Base-by-base conservation (phyloP, 129 eudicot genomes). In the Smallanthus sonchifolius region DNA sequence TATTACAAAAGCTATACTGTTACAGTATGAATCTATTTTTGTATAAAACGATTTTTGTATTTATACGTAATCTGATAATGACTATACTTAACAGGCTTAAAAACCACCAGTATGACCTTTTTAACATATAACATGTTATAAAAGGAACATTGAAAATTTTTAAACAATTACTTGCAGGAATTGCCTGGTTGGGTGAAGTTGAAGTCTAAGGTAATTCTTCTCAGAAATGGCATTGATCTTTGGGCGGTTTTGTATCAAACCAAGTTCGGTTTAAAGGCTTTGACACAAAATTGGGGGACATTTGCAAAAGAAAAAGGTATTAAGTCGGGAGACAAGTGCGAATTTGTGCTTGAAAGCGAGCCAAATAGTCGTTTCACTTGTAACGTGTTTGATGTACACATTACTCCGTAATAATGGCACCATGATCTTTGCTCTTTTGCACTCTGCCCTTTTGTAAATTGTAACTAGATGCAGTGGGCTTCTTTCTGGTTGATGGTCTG, bases 191-290 rank as follows among this genome's bases (percentile, higher is more conserved):
- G 66, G 74, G 43, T 34, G 20, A 77, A 73, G 35, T 13, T 43
- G 57, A 70, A 60, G 61, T n/a, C 48, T 7, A 45, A 39, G 59
- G 85, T 83, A 34, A 64, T 44, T 63, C 65, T 34, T 76, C 57
- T 77, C 54, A 56, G 85, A 67, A 47, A 85, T 63, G 67, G 69
- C 28, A 5, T 7, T 38, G 62, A 80, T 70, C 69, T 52, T 62
- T 86, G 87, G 90, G 81, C 87, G n/a, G 85, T 80, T 63, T 34
- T 80, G 40, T 83, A 45, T 52, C 72, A 67, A 28, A 40, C 47
- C 59, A 83, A 75, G 60, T 4, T 8, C 3, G 87, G 90, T 14
- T 2, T 76, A 20, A 80, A 80, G 65, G 84, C 73, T 73, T 69
- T 86, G 76, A 78, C 75, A 2, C 75, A 57, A 40, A 78, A 65